Evolutionary conservation across 495 filamentous ascomycete species (phyloP), one percentile per base, ranked within the genome.

Genomic region (Aspergillus steynii): DNA sequence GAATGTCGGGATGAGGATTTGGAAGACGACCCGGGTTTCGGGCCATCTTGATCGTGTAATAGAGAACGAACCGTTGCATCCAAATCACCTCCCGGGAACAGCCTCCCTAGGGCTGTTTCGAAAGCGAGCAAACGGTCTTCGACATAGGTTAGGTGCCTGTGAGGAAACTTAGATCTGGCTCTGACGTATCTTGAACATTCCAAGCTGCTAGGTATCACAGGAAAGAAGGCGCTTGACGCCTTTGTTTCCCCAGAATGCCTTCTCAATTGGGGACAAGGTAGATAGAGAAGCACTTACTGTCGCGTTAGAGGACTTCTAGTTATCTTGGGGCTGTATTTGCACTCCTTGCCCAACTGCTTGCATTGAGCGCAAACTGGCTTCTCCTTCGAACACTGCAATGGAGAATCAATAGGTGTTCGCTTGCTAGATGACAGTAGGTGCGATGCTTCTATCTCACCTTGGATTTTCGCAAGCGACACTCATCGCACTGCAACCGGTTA

Each of bases 261-360:
- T 10, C 9, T 25, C 54, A 29, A 56, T 48, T 20, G 6, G 27
- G 29, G 5, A 5, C 8, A 4, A n/a, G 5, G 20, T 46, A 9
- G 8, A 20, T 28, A 25, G 12, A 29, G 27, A 25, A 65, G 29
- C 10, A 65, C 75, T 68, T 69, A 82, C 79, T 79, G 76, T 58
- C 79, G 67, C 26, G 80, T 82, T 51, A 82, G 65, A 31, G 80
- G 80, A 49, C 78, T 80, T 51, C 80, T 71, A 29, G 70, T 73
- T 29, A 81, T 65, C 62, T 82, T 81, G 0, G 77, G 77, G 57
- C 80, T 82, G 60, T 82, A 82, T 46, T 77, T 75, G 69, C 79
- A 82, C 60, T 77, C 74, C 59, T 80, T 77, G 53, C 73, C 70
- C 61, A 80, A 56, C 55, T 80, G 78, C 53, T 67, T 69, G 61